A percentile compares a stretch with the other conserved stretches of the same genome.
Evolutionary conservation across 1,284 basidiomycete species (phyloP).

Genomic region (Trametes sp.): DNA sequence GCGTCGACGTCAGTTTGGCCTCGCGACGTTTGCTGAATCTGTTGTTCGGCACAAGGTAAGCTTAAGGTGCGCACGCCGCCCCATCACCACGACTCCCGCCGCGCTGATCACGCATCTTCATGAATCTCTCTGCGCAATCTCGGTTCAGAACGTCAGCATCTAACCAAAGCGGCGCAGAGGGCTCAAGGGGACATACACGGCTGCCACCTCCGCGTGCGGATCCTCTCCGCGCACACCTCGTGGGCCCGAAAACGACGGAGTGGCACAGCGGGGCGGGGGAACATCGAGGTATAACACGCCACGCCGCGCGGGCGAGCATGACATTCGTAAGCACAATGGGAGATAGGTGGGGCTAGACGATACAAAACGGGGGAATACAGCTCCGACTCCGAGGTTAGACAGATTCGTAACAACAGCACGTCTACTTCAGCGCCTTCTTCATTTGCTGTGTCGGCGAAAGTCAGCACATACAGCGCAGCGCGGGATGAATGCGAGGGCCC

Average conservation of each 20-base stretch:
- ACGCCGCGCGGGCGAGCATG: background rate
- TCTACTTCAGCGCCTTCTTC: slow-evolving; percentile 78
- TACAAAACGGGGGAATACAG: slow-evolving; percentile 32
- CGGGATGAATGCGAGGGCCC: slow-evolving; percentile 1
- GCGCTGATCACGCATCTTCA: background rate
- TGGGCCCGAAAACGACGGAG: slow-evolving; percentile 19
- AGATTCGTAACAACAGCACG: slow-evolving; percentile 1
- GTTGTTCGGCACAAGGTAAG: too few relatives aligned
- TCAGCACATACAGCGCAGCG: slow-evolving; percentile 7
- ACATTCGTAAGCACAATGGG: slow-evolving; percentile 1
- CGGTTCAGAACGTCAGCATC: slow-evolving; percentile 8
- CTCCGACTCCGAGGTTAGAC: slow-evolving; percentile 18
- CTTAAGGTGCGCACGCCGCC: background rate
- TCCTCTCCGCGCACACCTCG: slow-evolving; percentile 10
- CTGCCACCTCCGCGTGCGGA: slow-evolving; percentile 16
- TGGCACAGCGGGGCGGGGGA: slow-evolving; percentile 1
- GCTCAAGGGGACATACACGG: background rate
- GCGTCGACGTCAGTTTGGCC: too few relatives aligned
- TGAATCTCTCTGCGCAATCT: slow-evolving; percentile 6
- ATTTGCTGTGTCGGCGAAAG: slow-evolving; percentile 59
- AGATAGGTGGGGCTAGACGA: slow-evolving; percentile 28
- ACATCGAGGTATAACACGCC: background rate
- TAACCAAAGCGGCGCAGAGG: background rate
- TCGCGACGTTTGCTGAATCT: too few relatives aligned
- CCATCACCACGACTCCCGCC: too few relatives aligned